These are phyloP conservation scores for Vigna hirtella DNA, from an alignment of 306 rosid species.

Conservation along the genomic window DNA sequence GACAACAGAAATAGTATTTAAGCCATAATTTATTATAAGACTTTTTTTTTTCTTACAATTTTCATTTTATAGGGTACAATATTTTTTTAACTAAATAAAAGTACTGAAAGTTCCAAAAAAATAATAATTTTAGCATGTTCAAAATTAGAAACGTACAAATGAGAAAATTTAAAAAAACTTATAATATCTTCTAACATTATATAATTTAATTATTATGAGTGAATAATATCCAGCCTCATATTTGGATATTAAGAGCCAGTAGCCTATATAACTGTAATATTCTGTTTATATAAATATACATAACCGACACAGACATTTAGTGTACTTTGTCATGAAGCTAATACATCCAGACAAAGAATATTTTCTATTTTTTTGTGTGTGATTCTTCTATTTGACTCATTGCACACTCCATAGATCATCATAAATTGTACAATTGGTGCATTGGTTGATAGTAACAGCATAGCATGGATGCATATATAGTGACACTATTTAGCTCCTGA, in stretches of 20 bases:
- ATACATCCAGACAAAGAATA: slow-evolving; percentile 28
- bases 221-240: background rate
- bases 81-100: background rate
- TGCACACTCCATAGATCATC: slow-evolving; percentile 11
- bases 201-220: background rate
- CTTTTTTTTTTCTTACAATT: too few species aligned
- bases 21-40: too few species aligned
- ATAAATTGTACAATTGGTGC: slow-evolving; percentile 8
- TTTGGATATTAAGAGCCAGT: background rate
- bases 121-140: too few species aligned
- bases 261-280: background rate
- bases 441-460: background rate
- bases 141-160: too few species aligned
- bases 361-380: background rate
- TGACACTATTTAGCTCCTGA: background rate
- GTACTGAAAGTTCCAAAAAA: background rate
- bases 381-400: slow-evolving; percentile 17
- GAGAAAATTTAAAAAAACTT: too few species aligned
- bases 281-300: background rate
- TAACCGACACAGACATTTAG: slow-evolving; percentile 44
- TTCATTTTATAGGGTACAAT: too few species aligned
- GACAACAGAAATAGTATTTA: too few species aligned
- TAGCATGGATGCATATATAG: background rate
- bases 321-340: slow-evolving; percentile 44
- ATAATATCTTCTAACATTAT: background rate